Base-by-base conservation (phyloP, 2,329 filamentous ascomycete species). In the Sclerotinia subarctica region DNA sequence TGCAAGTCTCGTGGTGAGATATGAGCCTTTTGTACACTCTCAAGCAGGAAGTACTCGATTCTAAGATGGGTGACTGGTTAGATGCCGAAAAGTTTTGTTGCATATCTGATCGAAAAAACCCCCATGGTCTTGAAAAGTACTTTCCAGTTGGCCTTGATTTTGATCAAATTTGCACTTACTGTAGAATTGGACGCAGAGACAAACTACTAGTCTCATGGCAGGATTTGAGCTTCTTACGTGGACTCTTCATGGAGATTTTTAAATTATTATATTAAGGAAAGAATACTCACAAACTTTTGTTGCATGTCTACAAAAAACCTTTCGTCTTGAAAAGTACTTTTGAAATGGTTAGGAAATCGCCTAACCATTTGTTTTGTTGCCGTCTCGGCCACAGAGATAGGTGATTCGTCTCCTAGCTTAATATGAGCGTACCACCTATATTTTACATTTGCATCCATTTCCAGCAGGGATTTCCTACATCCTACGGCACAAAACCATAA, bases 211-310 rank as follows among this genome's bases (percentile, higher is more conserved):
- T 53, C 15, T 53, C 5, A 3, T 32, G 26, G 21, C 24, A 3
- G 19, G 8, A 53, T 53, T 32, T 46, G 5, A 2, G 13, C 11
- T 42, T 29, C 6, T 1, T 0, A 46, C 1, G 13, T 21, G 0
- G 8, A 11, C 15, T 15, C 1, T 26, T 2, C 3, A 2, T 1
- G 2, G 17, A 46, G 24, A 15, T 7, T 21, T 29, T 7, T 1
- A 0, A 59, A 6, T 6, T 26, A 1, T 21, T 6, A 29, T 21
- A 32, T 10, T 11, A 32, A 0, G 19, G 51, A 5, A 3, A 32
- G 0, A 19, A 7, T 21, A 44, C 6, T 46, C 5, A 10, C 1
- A 7, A 59, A 29, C 15, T 15, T 29, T 59, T 46, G 24, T 29
- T 29, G 29, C 29, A 29, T 29, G 5, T 29, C 29, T 29, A 29